phyloP scores from a whole-genome alignment of 2,329 filamentous ascomycete species.

The Aulographum hederae region DNA sequence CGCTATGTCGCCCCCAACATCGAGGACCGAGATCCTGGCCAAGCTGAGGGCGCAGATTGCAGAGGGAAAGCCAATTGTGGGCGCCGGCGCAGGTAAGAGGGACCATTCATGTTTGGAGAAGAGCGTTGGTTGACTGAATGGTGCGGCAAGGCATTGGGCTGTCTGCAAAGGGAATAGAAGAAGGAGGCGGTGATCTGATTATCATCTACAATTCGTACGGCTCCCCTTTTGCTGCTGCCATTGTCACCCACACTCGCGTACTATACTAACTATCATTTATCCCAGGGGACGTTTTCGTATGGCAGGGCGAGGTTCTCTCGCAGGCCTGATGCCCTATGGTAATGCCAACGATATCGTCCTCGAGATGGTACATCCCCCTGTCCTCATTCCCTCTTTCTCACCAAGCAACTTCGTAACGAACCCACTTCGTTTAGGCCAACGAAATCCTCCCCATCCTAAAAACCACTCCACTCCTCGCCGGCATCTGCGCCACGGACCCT shows the following conservation, averaged over 20 bases:
- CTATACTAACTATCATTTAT: conserved; percentile 46
- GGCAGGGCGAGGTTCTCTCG: conserved; percentile 50
- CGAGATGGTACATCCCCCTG: conserved; percentile 35
- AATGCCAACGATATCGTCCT: conserved; percentile 53
- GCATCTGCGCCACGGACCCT: conserved; percentile 53
- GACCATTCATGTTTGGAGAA: no score
- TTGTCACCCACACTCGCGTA: no score
- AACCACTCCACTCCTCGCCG: conserved; percentile 47
- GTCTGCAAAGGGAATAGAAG: conserved; percentile 52
- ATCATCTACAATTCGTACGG: conserved; percentile 36
- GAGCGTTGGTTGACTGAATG: no score
- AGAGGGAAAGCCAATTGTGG: conserved; percentile 41
- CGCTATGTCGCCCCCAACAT: background rate
- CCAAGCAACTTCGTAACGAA: conserved; percentile 1
- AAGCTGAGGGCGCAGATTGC: conserved; percentile 35
- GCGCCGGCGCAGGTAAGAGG: conserved; percentile 50
- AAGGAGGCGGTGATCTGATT: conserved; percentile 49
- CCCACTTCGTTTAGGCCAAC: conserved; percentile 24
- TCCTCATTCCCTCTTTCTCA: background rate
- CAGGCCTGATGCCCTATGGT: conserved; percentile 52
- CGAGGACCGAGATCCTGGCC: conserved; percentile 33
- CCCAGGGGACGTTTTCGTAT: conserved; percentile 49
- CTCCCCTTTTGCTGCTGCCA: no score
- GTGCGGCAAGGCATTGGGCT: conserved; percentile 49
- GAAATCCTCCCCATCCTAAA: conserved; percentile 49